Evolutionary conservation across 2,329 filamentous ascomycete genomes (phyloP).

Genomic region (Fusarium tanahbumbuense): DNA sequence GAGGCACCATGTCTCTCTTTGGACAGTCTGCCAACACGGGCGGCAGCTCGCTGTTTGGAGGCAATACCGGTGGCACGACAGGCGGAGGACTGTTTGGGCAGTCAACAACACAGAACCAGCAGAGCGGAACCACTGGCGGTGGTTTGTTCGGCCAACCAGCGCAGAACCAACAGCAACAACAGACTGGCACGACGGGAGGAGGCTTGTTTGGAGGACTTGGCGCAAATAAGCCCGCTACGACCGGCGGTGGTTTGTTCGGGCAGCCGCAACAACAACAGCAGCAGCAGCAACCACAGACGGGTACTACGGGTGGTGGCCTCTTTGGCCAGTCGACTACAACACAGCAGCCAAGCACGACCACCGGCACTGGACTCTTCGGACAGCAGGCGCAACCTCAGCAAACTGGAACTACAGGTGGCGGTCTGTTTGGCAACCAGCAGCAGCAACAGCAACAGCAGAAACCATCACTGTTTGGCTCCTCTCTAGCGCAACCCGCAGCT

Average conservation of each 20-base stretch:
- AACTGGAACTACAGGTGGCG: slow-evolving; percentile 30
- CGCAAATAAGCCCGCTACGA: slow-evolving; percentile 41
- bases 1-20: slow-evolving; percentile 52
- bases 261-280: slow-evolving; percentile 39
- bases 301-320: slow-evolving; percentile 34
- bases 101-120: slow-evolving; percentile 44
- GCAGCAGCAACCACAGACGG: slow-evolving; percentile 39
- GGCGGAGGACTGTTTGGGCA: slow-evolving; percentile 51
- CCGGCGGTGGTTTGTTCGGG: slow-evolving; percentile 42
- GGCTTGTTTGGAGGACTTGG: slow-evolving; percentile 50
- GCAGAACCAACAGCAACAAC: slow-evolving; percentile 39
- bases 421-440: slow-evolving; percentile 42
- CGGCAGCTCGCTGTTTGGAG: slow-evolving; percentile 43
- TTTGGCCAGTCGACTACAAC: slow-evolving; percentile 45
- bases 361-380: slow-evolving; percentile 46
- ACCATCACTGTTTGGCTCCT: slow-evolving; percentile 52
- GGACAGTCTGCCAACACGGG: slow-evolving; percentile 47
- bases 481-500: slow-evolving; percentile 41
- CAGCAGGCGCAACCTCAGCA: slow-evolving; percentile 39
- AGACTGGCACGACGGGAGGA: slow-evolving; percentile 42
- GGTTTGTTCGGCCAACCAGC: slow-evolving; percentile 46
- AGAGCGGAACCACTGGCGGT: slow-evolving; percentile 35
- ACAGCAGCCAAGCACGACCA: slow-evolving; percentile 30
- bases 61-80: slow-evolving; percentile 42
- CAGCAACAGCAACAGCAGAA: slow-evolving; percentile 42